Base-by-base conservation (phyloP, 192 early-diverging fungal species). In the Dispira simplex region DNA sequence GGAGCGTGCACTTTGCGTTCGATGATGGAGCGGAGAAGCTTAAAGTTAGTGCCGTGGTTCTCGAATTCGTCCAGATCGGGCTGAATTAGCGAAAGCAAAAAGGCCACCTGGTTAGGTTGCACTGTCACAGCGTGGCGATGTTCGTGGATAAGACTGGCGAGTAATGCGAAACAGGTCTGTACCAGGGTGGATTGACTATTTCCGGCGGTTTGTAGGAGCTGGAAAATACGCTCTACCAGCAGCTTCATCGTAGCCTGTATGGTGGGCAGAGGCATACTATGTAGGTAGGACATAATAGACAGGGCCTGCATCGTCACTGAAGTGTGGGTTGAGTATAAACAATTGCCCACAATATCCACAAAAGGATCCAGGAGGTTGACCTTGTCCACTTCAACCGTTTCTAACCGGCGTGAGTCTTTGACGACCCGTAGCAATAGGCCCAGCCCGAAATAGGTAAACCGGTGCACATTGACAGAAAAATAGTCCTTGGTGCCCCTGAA, bases 371-470 rank as follows among this genome's bases (percentile, higher is more conserved):
- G 64, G 70, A 93, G 77, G 0, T 77, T 70, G 21, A 90, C 62
- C 53, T 90, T 79, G 55, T 86, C 78, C 0, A 70, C 48, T 25
- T 69, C 64, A 26, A 79, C 77, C 0, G 72, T 70, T 13, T 76
- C 76, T 63, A 84, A 76, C 55, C 81, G 79, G 60, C 77, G 77
- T 68, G 78, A 76, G 52, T 71, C 77, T 46, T 75, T 71, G 43
- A 99, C 68, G 0, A 83, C 81, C 0, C 81, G 74, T 27, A 90
- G 75, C 59, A 99, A 77, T 12, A 98, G 74, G n/a, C 79, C 78
- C 21, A 99, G 69, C 0, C 95, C 95, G 81, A 99, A 98, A 57
- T 89, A 81, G 49, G 96, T 87, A 74, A 99, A 97, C 10, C 87
- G 74, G 65, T 95, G 85, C 8, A 88, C 89, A 62, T 99, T 97